These are phyloP conservation scores for Suhomyces emberorum DNA, from an alignment of 805 yeast genomes.

Conservation along the genomic window DNA sequence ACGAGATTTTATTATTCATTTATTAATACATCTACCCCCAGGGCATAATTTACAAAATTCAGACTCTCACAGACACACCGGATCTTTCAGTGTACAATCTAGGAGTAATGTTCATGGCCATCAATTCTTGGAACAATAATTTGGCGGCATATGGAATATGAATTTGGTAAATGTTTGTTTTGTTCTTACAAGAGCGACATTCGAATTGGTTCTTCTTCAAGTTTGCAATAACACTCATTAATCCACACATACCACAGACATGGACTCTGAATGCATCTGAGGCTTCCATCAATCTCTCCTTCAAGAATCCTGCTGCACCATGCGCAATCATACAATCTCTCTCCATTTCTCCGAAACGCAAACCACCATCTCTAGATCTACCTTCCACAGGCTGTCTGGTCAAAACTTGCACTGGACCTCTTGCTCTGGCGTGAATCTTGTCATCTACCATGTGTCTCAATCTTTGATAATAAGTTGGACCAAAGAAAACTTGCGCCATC, in stretches of 20 bases:
- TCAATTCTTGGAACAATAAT: conserved; percentile 94
- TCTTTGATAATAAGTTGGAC: conserved; percentile 99
- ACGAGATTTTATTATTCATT: too few species aligned
- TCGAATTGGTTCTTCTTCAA: conserved; percentile 96
- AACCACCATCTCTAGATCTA: conserved; percentile 98
- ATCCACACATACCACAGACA: conserved; percentile 96
- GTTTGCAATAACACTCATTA: conserved; percentile 97
- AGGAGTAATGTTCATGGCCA: conserved; percentile 99
- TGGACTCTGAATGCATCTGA: conserved; percentile 98
- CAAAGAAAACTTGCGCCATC: conserved; percentile 98
- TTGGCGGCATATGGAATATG: conserved; percentile 99
- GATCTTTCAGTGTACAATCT: conserved; percentile 93
- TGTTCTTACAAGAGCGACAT: conserved; percentile 97
- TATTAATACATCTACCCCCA: conserved; percentile 15
- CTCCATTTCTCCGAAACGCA: conserved; percentile 99
- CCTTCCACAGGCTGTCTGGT: conserved; percentile 99
- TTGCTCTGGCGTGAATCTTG: conserved; percentile 97
- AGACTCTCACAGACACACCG: conserved; percentile 45
- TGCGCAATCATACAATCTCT: conserved; percentile 99
- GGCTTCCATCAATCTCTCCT: conserved; percentile 98
- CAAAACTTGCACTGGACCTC: conserved; percentile 97
- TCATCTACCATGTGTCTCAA: conserved; percentile 99
- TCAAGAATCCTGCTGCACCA: conserved; percentile 97
- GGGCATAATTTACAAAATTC: conserved; percentile 12
- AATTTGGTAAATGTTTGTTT: conserved; percentile 95